phyloP scores from a whole-genome alignment of 106 monocot species.

The Phalaenopsis aphrodite region DNA sequence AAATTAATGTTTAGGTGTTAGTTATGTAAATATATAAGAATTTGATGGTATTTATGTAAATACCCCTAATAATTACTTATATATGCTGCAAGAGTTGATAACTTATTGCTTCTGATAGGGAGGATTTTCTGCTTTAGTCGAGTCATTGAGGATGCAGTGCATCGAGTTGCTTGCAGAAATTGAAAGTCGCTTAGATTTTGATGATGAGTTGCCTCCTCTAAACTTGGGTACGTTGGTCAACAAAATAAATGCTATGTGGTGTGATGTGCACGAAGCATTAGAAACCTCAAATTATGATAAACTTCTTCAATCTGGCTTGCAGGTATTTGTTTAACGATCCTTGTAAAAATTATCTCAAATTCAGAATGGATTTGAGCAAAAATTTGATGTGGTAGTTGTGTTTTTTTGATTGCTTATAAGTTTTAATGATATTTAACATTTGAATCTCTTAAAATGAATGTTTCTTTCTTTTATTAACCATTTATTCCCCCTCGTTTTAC shows the following conservation, averaged over 20 bases:
- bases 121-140: constrained; percentile 83
- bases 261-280: constrained; percentile 62
- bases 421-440: not conserved
- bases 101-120: constrained; percentile 32
- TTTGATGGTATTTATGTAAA: too few species aligned
- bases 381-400: not conserved
- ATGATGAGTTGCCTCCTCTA: constrained; percentile 88
- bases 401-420: not conserved
- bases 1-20: too few species aligned
- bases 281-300: constrained; percentile 91
- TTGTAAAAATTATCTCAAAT: not conserved
- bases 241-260: constrained; percentile 58
- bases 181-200: constrained; percentile 95
- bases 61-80: not conserved
- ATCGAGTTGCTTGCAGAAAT: constrained; percentile 88
- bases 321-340: constrained; percentile 32
- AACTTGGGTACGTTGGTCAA: constrained; percentile 31
- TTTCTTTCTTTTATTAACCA: not conserved
- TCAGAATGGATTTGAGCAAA: not conserved
- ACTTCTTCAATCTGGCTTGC: constrained; percentile 84
- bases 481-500: not conserved
- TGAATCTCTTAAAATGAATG: too few species aligned
- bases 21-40: too few species aligned
- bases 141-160: constrained; percentile 65
- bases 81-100: not conserved